Evolutionary conservation across 129 eudicot species (phyloP).

Genomic region (carrot (Daucus carota)): DNA sequence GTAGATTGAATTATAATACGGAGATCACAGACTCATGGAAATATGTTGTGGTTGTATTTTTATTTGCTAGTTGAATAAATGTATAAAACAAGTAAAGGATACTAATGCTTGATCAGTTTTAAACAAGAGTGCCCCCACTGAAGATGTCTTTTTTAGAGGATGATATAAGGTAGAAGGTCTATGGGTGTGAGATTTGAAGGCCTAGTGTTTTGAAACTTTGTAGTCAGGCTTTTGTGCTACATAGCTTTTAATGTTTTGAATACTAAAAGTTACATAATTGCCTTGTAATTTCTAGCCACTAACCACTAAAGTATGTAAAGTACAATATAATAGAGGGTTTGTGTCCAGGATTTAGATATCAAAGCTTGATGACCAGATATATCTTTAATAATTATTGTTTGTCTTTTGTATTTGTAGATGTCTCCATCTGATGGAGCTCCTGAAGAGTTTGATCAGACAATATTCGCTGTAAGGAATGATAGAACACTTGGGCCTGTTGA

Average conservation of each 20-base stretch:
- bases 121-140: no score
- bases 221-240: not conserved
- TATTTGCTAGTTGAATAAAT: no score
- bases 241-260: not conserved
- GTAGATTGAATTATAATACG: not conserved
- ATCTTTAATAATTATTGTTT: not conserved
- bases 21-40: not conserved
- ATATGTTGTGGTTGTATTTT: no score
- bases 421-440: constrained; percentile 95
- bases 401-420: constrained; percentile 38
- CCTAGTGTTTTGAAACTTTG: no score
- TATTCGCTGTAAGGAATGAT: constrained; percentile 53
- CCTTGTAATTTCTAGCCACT: not conserved
- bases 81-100: no score
- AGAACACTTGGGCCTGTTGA: constrained; percentile 63
- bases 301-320: not conserved
- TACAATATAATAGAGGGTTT: not conserved
- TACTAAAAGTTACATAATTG: not conserved
- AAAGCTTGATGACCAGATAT: not conserved
- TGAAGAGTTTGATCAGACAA: constrained; percentile 93
- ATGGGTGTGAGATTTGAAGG: not conserved
- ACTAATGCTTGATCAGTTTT: no score
- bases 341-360: not conserved
- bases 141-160: no score
- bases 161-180: no score